Conservation (phyloP, 306 rosid genomes). For the Lathyrus tuberosus region DNA sequence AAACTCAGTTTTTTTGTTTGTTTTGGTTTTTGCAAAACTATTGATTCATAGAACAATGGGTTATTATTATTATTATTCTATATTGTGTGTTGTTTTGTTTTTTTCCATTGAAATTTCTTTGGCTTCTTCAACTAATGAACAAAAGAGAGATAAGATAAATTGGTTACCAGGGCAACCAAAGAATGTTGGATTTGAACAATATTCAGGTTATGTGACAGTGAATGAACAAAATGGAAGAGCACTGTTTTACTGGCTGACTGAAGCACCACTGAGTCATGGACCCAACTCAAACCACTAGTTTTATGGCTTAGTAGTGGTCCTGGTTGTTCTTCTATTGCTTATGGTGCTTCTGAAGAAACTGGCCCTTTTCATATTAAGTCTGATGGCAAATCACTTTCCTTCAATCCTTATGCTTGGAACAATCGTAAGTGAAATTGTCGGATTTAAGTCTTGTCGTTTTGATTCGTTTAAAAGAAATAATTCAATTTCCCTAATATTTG, state of each 20-base stretch:
- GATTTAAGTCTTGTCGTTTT: too few relatives aligned
- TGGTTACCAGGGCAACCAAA: constrained; percentile 86
- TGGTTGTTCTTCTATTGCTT: constrained; percentile 97
- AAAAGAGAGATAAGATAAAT: constrained; percentile 66
- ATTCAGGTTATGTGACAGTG: constrained; percentile 87
- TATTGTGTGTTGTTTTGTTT: constrained; percentile 45
- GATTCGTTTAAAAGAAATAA: too few relatives aligned
- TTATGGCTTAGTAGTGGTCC: constrained; percentile 99
- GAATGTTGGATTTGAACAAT: constrained; percentile 75
- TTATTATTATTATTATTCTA: background rate
- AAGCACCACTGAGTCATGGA: too few relatives aligned
- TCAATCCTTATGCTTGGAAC: constrained; percentile 91
- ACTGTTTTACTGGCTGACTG: too few relatives aligned
- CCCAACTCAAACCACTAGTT: constrained; percentile 78
- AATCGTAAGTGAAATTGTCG: constrained; percentile 54
- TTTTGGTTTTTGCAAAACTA: background rate
- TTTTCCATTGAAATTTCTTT: constrained; percentile 52
- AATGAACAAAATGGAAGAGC: too few relatives aligned
- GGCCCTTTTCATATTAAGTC: constrained; percentile 85
- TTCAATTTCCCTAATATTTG: background rate
- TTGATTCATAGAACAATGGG: constrained; percentile 45
- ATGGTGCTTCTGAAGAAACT: constrained; percentile 90
- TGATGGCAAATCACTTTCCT: constrained; percentile 82
- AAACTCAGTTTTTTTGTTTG: background rate
- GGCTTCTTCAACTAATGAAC: constrained; percentile 57